Evolutionary conservation across 345 rosid species (phyloP), one percentile per base, ranked within the genome.

Genomic region (Salix viminalis): DNA sequence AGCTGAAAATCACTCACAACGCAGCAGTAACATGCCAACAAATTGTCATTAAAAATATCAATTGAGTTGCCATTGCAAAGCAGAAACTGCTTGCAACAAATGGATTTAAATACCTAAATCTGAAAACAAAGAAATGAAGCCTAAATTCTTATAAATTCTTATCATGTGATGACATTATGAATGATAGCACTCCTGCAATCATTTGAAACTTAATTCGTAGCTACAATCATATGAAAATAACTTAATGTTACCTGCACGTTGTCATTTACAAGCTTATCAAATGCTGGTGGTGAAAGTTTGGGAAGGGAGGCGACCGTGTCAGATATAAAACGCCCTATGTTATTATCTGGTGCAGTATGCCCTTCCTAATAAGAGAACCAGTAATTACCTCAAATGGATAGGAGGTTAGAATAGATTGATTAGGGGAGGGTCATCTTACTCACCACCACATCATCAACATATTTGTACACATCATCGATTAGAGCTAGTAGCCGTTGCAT

Each of bases 401-500:
- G 76, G n/a, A 77, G 30, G 32, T 13, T 30, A 48, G 48, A 77
- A 71, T 24, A 30, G 34, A 16, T 54, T 8, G 62, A 23, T 6
- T 12, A 50, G 39, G 24, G 14, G 8, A 32, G 58, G 60, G 68
- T 8, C 21, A 61, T 32, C 21, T 36, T 70, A 82, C 94, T 81
- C 77, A 91, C 99, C 94, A 90, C 97, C 39, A 94, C 95, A 79
- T 91, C 83, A 46, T 94, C 97, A 5, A 94, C 98, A 73, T 90
- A 89, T 83, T 89, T 89, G 87, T 88, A 80, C 68, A 92, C 88
- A 72, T 88, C 98, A 44, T 92, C 92, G 62, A 90, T 87, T 44
- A 94, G 73, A 79, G 89, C 84, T 74, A 91, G 77, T 15, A 94
- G 86, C 61, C 89, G 89, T 80, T 88, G 89, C 97, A 91, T 88